Percentiles rank a stretch among this genome's conserved stretches.
Conservation (phyloP, 2,329 filamentous ascomycete genomes). For the Fusarium redolens region DNA sequence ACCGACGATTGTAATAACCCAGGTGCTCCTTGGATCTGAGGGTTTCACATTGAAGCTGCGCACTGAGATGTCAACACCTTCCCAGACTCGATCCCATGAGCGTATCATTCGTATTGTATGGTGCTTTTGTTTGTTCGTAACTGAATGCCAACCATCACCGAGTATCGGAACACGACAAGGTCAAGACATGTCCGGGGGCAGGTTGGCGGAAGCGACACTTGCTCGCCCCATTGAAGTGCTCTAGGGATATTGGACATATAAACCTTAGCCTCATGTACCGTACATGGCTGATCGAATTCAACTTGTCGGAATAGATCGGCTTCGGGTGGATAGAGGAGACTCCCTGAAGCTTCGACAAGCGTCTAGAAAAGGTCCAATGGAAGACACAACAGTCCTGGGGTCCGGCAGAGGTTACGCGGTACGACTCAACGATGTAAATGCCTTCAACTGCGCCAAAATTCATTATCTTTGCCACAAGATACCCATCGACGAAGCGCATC, state of each 20-base stretch:
- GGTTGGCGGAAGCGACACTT: not conserved
- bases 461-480: fast-evolving
- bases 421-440: not conserved
- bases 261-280: too few relatives aligned
- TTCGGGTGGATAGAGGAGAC: not conserved
- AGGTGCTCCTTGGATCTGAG: not conserved
- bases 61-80: not conserved
- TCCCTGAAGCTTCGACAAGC: not conserved
- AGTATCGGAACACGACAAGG: not conserved
- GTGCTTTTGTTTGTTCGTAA: fast-evolving
- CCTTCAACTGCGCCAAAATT: too few relatives aligned
- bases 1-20: too few relatives aligned
- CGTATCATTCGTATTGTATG: fast-evolving
- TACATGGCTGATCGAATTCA: not conserved
- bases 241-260: not conserved
- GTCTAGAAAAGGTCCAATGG: not conserved
- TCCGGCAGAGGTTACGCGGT: too few relatives aligned
- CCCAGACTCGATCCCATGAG: not conserved
- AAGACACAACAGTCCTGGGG: too few relatives aligned
- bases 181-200: not conserved
- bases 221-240: too few relatives aligned
- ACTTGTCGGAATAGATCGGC: too few relatives aligned
- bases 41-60: not conserved
- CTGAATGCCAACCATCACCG: fast-evolving
- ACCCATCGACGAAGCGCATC: fast-evolving